These are phyloP conservation scores for Tuber brumale DNA, from an alignment of 495 filamentous ascomycete genomes.

Conservation along the genomic window DNA sequence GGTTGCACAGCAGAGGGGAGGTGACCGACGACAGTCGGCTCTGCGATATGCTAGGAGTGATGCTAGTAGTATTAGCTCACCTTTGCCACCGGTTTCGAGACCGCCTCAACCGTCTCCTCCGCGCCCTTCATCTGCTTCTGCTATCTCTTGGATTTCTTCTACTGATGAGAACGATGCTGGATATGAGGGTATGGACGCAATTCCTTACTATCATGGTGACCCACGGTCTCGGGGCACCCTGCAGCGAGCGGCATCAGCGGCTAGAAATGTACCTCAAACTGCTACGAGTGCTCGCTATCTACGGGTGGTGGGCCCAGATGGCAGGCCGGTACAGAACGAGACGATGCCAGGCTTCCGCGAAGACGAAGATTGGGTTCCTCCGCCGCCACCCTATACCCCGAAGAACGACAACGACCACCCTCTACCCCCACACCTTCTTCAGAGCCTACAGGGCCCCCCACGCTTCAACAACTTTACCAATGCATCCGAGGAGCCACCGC, in stretches of 20 bases:
- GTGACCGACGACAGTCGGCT: conserved; percentile 42
- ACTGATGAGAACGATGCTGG: conserved; percentile 53
- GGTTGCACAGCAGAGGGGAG: conserved; percentile 52
- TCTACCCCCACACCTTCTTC: conserved; percentile 42
- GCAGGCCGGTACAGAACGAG: conserved; percentile 68
- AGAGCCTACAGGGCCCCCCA: conserved; percentile 40
- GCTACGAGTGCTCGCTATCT: conserved; percentile 48
- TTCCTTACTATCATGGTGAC: conserved; percentile 70
- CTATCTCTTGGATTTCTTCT: conserved; percentile 44
- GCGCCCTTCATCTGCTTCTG: conserved; percentile 45
- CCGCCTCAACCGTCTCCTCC: conserved; percentile 33
- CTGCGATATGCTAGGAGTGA: conserved; percentile 8
- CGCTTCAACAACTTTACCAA: conserved; percentile 15
- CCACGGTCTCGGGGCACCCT: conserved; percentile 71
- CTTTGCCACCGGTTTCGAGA: conserved; percentile 21
- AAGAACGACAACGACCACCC: conserved; percentile 57
- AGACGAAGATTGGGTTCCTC: conserved; percentile 88
- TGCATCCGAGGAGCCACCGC: conserved; percentile 26
- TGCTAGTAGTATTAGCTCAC: neutral
- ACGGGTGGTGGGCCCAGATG: conserved; percentile 61
- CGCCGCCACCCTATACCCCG: conserved; percentile 77
- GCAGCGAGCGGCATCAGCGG: conserved; percentile 63
- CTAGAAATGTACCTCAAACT: conserved; percentile 43
- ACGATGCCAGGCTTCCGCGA: conserved; percentile 44
- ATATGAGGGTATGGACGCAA: conserved; percentile 46